Evolutionary conservation across 768 basidiomycete genomes (phyloP).

Genomic region (Tylopilus plumbeoviolaceoides): DNA sequence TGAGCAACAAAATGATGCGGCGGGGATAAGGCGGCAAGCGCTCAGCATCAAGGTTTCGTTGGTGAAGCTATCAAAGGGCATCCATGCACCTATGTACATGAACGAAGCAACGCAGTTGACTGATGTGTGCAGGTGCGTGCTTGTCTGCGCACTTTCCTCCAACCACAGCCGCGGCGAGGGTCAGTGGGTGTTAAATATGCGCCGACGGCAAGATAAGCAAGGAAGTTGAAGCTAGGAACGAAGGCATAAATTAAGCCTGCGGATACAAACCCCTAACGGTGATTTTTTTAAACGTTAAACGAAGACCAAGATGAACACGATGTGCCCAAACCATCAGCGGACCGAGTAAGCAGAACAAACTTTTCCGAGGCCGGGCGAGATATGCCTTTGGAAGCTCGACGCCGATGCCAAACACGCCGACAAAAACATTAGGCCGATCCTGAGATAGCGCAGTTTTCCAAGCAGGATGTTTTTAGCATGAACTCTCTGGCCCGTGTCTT

Average conservation of each 20-base stretch:
- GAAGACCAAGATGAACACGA: slow-evolving; percentile 14
- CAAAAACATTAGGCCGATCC: too few relatives aligned
- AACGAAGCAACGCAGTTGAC: slow-evolving; percentile 78
- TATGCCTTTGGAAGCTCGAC: slow-evolving; percentile 97
- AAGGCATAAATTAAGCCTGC: slow-evolving; percentile 89
- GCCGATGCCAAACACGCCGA: slow-evolving; percentile 97
- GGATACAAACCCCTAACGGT: slow-evolving; percentile 80
- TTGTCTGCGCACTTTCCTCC: slow-evolving; percentile 98
- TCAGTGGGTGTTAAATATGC: slow-evolving; percentile 89
- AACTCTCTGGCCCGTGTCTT: too few relatives aligned
- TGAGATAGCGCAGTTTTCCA: too few relatives aligned
- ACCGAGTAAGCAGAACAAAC: slow-evolving; percentile 76
- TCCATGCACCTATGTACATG: slow-evolving; percentile 96
- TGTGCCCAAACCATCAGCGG: slow-evolving; percentile 84
- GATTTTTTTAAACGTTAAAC: slow-evolving; percentile 3
- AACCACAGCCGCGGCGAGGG: slow-evolving; percentile 50
- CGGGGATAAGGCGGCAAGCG: slow-evolving; percentile 81
- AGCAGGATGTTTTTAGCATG: too few relatives aligned
- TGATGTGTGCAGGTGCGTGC: slow-evolving; percentile 85
- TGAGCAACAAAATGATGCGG: slow-evolving; percentile 76
- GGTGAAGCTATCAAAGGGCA: slow-evolving; percentile 83
- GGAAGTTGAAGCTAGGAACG: slow-evolving; percentile 84
- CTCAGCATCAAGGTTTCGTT: slow-evolving; percentile 62
- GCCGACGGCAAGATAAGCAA: slow-evolving; percentile 84
- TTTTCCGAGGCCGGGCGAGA: slow-evolving; percentile 90